Conservation (phyloP, 2,329 filamentous ascomycete genomes). For the Aspergillus quadricinctus region DNA sequence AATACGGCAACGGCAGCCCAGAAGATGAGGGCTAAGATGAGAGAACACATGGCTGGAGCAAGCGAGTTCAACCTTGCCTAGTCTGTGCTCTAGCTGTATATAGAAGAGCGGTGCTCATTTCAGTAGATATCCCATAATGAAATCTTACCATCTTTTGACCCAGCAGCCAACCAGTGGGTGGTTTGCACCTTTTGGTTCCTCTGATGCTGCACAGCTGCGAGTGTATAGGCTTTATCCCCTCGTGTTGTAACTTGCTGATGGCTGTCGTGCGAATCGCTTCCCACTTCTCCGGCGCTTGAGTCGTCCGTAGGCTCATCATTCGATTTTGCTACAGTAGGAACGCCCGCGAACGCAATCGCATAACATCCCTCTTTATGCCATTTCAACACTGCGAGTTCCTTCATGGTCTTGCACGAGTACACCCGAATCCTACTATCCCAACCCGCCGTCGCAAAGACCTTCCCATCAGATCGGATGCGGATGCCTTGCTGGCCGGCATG, state of each 20-base stretch:
- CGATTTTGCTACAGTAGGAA: conserved; percentile 16
- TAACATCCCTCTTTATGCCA: conserved; percentile 92
- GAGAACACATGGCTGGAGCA: conserved; percentile 48
- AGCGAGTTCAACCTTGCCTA: conserved; percentile 57
- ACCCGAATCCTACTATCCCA: conserved; percentile 83
- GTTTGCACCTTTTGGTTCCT: conserved; percentile 60
- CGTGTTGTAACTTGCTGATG: conserved; percentile 5
- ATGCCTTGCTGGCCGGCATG: conserved; percentile 88
- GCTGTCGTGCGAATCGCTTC: not conserved
- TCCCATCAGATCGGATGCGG: conserved; percentile 70
- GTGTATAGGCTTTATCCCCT: conserved; percentile 15
- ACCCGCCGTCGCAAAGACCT: conserved; percentile 81
- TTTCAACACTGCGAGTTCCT: conserved; percentile 84
- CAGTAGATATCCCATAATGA: conserved; percentile 94
- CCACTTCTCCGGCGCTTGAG: not conserved
- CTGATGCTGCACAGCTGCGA: conserved; percentile 57
- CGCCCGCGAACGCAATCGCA: conserved; percentile 64
- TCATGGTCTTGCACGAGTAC: conserved; percentile 75
- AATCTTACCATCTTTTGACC: conserved; percentile 91
- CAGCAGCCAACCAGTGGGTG: conserved; percentile 85
- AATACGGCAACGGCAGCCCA: conserved; percentile 46
- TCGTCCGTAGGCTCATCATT: not conserved
- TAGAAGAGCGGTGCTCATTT: conserved; percentile 26
- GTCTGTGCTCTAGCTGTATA: conserved; percentile 21
- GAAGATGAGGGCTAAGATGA: conserved; percentile 53